phyloP scores from a whole-genome alignment of 1,284 basidiomycete genomes.

The Schizophyllum amplum region DNA sequence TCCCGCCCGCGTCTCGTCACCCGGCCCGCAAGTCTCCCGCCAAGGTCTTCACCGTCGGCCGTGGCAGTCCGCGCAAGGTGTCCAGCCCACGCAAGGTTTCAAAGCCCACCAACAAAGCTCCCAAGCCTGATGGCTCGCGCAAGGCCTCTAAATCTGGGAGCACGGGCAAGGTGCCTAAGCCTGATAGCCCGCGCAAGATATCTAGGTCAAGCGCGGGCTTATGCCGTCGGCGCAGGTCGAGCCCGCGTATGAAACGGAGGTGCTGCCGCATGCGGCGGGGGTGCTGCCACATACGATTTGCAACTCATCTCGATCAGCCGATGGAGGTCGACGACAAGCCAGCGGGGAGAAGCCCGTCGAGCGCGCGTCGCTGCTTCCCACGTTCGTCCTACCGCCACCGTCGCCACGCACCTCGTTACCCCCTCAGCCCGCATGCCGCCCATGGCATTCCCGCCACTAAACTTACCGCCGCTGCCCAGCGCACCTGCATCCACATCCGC shows the following conservation, averaged over 20 bases:
- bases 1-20: no score
- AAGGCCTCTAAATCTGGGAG: not conserved
- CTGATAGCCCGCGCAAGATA: constrained; percentile 23
- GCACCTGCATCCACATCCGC: no score
- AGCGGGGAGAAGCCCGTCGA: constrained; percentile 10
- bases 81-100: not conserved
- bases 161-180: no score
- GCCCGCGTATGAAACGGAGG: constrained; percentile 62
- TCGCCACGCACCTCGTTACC: constrained; percentile 56
- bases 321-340: not conserved
- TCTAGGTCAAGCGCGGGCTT: constrained; percentile 12
- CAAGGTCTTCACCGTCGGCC: not conserved
- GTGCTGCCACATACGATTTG: no score
- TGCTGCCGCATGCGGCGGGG: constrained; percentile 39
- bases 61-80: not conserved
- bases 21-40: not conserved
- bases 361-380: constrained; percentile 49
- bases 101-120: not conserved
- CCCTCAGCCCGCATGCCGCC: constrained; percentile 29
- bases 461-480: not conserved
- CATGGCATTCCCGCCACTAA: not conserved
- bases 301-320: no score
- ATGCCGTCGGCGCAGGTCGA: constrained; percentile 25
- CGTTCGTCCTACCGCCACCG: constrained; percentile 66
- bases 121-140: not conserved